Conservation (phyloP, 192 early-diverging fungal genomes). For the Rhizophlyctis rosea region DNA sequence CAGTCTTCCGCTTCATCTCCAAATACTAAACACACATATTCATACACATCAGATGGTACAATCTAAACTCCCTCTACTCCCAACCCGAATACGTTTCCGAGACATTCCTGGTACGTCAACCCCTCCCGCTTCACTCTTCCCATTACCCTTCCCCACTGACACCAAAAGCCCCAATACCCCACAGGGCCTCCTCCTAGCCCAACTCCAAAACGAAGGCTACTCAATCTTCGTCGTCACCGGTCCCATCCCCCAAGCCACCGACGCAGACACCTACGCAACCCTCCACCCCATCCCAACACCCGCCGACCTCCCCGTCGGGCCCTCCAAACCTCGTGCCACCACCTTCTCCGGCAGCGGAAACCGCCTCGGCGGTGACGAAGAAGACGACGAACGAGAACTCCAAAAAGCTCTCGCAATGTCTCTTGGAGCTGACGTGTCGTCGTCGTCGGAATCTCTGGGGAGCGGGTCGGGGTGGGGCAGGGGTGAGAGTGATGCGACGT, state of each 20-base stretch:
- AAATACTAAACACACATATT: background rate
- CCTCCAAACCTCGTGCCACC: background rate
- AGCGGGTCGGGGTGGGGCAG: background rate
- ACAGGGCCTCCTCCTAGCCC: constrained; percentile 37
- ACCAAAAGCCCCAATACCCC: background rate
- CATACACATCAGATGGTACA: constrained; percentile 61
- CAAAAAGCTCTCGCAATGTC: constrained; percentile 23
- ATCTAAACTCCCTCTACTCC: constrained; percentile 59
- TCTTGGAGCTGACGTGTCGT: constrained; percentile 7
- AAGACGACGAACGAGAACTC: background rate
- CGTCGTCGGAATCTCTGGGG: background rate
- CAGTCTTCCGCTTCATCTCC: background rate
- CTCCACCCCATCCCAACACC: constrained; percentile 31
- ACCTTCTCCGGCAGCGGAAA: constrained; percentile 1
- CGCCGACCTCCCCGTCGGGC: constrained; percentile 8
- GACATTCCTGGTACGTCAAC: constrained; percentile 56
- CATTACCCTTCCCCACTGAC: constrained; percentile 7
- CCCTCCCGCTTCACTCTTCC: constrained; percentile 44
- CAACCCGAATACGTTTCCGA: constrained; percentile 61
- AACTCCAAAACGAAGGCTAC: constrained; percentile 47
- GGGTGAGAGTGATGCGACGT: constrained; percentile 8
- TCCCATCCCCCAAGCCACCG: constrained; percentile 15
- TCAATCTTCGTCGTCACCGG: constrained; percentile 47
- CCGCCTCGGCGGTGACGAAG: background rate
- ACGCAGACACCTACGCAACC: constrained; percentile 41